Base-by-base conservation (phyloP, 257 asterid genomes). In the Petunia axillaris region DNA sequence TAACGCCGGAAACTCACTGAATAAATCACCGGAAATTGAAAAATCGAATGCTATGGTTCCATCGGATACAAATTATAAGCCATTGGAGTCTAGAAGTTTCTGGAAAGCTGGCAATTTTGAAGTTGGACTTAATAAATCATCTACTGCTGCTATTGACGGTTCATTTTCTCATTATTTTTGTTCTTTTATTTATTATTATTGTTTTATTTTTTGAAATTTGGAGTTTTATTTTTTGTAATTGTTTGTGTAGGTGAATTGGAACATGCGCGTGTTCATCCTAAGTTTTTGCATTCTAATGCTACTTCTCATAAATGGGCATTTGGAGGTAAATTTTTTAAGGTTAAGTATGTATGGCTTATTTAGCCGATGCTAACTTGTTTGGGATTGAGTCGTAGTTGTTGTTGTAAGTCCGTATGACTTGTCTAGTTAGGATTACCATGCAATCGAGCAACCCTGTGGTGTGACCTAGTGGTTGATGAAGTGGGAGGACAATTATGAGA, bases 301-400 rank as follows among this genome's bases (percentile, higher is more conserved):
- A 95, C 99, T 68, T 93, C 95, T 62, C 99, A 95, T 83, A 92
- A 91, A 83, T 95, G 99, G 99, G 99, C 98, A 2, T 92, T 95
- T 75, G 99, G 99, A 86, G 98, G 98, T 94, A 79, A 77, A 62
- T 2, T 62, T 2, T 62, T 58, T 64, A 37, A 15, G 75, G 38
- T 67, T 43, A 7, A 67, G 38, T 67, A 67, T 53, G 38, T 67
- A 67, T 53, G 54, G 54, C n/a, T 66, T 65, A 5, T 25, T 25
- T 25, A 25, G 25, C 25, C 25, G 25, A 25, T 25, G 25, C 25
- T 25, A 25, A 25, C 25, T 25, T 25, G 25, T 25, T 25, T 25
- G 25, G 25, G 25, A 25, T 25, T 25, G 25, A 25, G 25, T 25
- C 25, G 25, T 25, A 25, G 25, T 25, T 25, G 25, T 25, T 25